A percentile compares a stretch with the other conserved stretches of the same genome.
Evolutionary conservation across 2,329 filamentous ascomycete species (phyloP).

Genomic region (Colletotrichum somersetense): DNA sequence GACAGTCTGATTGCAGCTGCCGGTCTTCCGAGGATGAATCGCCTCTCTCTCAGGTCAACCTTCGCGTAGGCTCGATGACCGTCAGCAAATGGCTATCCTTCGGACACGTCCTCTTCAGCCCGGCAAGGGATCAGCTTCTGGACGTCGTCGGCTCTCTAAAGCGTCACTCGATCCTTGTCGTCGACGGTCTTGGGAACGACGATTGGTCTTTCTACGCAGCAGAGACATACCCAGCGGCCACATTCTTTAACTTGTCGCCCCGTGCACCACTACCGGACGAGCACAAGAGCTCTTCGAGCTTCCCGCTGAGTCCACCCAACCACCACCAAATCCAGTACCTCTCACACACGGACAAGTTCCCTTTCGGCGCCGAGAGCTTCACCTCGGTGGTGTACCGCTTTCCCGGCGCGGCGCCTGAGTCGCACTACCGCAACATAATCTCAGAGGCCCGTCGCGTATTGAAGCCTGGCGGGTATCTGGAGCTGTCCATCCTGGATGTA

Average conservation of each 20-base stretch:
- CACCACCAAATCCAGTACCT: slow-evolving; percentile 80
- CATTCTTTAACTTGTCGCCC: slow-evolving; percentile 81
- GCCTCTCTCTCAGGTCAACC: slow-evolving; percentile 77
- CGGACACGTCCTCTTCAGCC: slow-evolving; percentile 85
- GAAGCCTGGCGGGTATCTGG: slow-evolving; percentile 82
- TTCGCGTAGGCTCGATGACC: slow-evolving; percentile 84
- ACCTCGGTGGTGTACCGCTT: slow-evolving; percentile 83
- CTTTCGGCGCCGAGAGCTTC: slow-evolving; percentile 82
- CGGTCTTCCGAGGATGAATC: slow-evolving; percentile 68
- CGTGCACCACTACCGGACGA: slow-evolving; percentile 64
- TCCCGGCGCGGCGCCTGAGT: slow-evolving; percentile 75
- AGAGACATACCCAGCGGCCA: slow-evolving; percentile 80
- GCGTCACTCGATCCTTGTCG: slow-evolving; percentile 76
- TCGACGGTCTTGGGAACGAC: slow-evolving; percentile 87
- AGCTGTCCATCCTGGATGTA: slow-evolving; percentile 81
- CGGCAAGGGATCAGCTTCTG: slow-evolving; percentile 78
- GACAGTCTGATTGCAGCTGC: slow-evolving; percentile 61
- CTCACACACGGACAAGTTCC: slow-evolving; percentile 74
- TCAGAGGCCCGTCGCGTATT: slow-evolving; percentile 83
- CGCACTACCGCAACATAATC: slow-evolving; percentile 77
- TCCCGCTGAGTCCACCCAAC: slow-evolving; percentile 73
- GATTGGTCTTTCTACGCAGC: slow-evolving; percentile 92
- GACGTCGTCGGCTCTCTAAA: slow-evolving; percentile 63
- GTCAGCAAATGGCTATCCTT: slow-evolving; percentile 91
- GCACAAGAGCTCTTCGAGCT: slow-evolving; percentile 57